Conservation (phyloP, 306 rosid species). For the Inga oerstediana region DNA sequence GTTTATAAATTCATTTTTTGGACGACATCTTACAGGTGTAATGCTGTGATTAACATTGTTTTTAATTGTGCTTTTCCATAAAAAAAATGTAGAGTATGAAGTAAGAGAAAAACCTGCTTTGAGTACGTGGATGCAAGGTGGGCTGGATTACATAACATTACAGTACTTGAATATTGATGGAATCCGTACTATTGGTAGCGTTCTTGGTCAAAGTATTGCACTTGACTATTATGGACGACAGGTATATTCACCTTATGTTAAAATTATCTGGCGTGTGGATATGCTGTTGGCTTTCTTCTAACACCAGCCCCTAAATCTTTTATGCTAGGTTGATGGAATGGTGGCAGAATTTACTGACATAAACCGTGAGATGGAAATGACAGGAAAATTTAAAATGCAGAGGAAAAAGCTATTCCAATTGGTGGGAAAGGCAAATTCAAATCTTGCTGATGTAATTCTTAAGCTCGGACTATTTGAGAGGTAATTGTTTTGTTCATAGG, state of each 20-base stretch:
- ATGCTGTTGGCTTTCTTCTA: conserved; percentile 22
- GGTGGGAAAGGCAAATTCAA: conserved; percentile 98
- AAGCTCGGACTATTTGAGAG: conserved; percentile 98
- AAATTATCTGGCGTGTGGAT: conserved; percentile 29
- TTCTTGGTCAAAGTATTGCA: conserved; percentile 98
- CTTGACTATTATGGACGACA: conserved; percentile 96
- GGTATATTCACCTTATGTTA: conserved; percentile 52
- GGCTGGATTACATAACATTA: conserved; percentile 94
- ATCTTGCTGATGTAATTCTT: conserved; percentile 96
- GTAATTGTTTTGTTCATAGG: conserved; percentile 43
- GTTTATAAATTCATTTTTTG: conserved; percentile 1
- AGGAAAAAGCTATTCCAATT: conserved; percentile 94
- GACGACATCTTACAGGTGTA: conserved; percentile 7
- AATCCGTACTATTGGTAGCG: conserved; percentile 93
- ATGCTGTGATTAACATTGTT: conserved; percentile 12
- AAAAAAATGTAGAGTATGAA: conserved; percentile 70
- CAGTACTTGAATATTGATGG: conserved; percentile 91
- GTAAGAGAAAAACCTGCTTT: conserved; percentile 79
- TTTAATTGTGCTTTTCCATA: conserved; percentile 21
- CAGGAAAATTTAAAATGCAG: conserved; percentile 95
- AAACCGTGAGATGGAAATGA: conserved; percentile 96
- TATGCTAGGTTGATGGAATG: conserved; percentile 91
- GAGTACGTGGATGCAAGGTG: conserved; percentile 96
- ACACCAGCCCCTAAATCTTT: conserved; percentile 6
- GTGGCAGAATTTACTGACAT: conserved; percentile 98